A percentile compares a stretch with the other conserved stretches of the same genome.
Evolutionary conservation across 2,329 filamentous ascomycete species (phyloP).

Genomic region (Trichophyton rubrum): DNA sequence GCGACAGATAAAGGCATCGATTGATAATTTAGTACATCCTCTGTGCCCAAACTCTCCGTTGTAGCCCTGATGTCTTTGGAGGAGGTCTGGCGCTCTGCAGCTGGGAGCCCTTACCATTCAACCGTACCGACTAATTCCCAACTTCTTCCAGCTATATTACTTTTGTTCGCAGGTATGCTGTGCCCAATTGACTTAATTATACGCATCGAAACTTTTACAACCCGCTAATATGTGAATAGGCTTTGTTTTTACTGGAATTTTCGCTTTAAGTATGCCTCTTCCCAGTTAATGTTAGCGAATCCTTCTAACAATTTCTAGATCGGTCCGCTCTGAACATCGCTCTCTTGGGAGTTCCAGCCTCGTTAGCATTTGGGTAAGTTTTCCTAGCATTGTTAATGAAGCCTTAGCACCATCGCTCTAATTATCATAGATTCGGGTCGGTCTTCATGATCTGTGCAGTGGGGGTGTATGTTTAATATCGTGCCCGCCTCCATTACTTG

Average conservation of each 20-base stretch:
- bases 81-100: constrained; percentile 87
- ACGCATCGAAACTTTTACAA: background rate
- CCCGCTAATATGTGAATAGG: constrained; percentile 27
- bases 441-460: constrained; percentile 99
- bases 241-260: constrained; percentile 61
- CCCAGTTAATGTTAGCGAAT: background rate
- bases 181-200: background rate
- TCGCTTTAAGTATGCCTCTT: constrained; percentile 62
- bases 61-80: constrained; percentile 51
- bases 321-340: constrained; percentile 66
- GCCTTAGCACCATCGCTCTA: constrained; percentile 10
- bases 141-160: constrained; percentile 64
- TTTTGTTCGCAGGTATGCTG: constrained; percentile 53
- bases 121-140: constrained; percentile 69
- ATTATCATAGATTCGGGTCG: constrained; percentile 59
- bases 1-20: background rate
- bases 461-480: constrained; percentile 79
- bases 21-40: background rate
- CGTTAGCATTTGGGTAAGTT: constrained; percentile 74
- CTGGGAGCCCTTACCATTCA: constrained; percentile 72
- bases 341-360: constrained; percentile 71
- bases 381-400: constrained; percentile 1
- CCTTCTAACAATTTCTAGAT: constrained; percentile 42
- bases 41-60: background rate
- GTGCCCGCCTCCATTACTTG: background rate